phyloP scores from a whole-genome alignment of 2,329 filamentous ascomycete species.

The Herpotrichia juniperi region DNA sequence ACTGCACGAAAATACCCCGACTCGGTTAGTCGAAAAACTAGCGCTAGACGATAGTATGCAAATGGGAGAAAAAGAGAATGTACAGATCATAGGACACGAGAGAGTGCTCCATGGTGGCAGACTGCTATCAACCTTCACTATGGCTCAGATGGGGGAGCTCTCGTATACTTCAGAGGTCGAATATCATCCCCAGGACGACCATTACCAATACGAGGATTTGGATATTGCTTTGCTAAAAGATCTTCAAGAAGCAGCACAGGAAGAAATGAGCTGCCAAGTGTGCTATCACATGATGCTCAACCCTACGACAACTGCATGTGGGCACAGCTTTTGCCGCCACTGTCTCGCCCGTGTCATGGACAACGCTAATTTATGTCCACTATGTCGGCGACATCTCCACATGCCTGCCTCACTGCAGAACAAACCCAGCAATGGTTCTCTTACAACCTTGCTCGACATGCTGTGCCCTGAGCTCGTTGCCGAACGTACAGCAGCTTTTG shows the following conservation, averaged over 20 bases:
- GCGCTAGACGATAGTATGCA: conserved; percentile 39
- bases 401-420: conserved; percentile 56
- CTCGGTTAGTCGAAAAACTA: conserved; percentile 50
- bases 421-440: conserved; percentile 65
- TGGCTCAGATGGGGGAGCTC: conserved; percentile 68
- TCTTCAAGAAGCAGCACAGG: conserved; percentile 65
- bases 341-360: conserved; percentile 80
- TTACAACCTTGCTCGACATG: conserved; percentile 67
- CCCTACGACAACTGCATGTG: conserved; percentile 82
- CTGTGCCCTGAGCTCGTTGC: conserved; percentile 72
- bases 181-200: too few relatives aligned
- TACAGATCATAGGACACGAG: conserved; percentile 34
- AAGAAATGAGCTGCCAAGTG: conserved; percentile 85
- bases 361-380: conserved; percentile 78
- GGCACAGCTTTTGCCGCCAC: conserved; percentile 85
- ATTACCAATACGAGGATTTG: conserved; percentile 44
- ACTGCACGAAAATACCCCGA: conserved; percentile 38
- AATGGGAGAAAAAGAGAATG: conserved; percentile 48
- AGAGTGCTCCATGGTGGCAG: conserved; percentile 61
- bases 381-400: conserved; percentile 73
- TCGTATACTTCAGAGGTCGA: conserved; percentile 61
- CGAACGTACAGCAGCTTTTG: conserved; percentile 61
- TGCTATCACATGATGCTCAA: conserved; percentile 84
- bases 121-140: conserved; percentile 68
- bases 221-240: conserved; percentile 61